Percentiles rank a stretch among this genome's conserved stretches.
Conservation (phyloP, 129 eudicot genomes). For the Gnaphalium uliginosum region DNA sequence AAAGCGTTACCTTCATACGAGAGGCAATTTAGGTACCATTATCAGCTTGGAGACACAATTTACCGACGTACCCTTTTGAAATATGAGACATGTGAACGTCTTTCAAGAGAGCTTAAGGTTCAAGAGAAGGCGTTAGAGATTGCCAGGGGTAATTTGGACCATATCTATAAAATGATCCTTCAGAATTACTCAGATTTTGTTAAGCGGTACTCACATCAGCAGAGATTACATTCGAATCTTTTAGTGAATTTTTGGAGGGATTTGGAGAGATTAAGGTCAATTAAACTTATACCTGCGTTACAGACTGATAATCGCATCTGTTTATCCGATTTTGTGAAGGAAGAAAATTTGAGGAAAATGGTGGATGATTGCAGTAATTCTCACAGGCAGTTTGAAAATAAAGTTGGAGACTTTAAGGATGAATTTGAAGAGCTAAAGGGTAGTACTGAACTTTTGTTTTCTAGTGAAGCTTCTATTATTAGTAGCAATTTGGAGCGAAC, state of each 20-base stretch:
- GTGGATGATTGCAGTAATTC: constrained; percentile 75
- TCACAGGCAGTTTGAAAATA: constrained; percentile 84
- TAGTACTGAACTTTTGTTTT: constrained; percentile 64
- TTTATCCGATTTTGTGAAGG: constrained; percentile 83
- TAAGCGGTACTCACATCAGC: constrained; percentile 69
- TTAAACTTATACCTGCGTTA: constrained; percentile 64
- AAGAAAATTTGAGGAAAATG: constrained; percentile 66
- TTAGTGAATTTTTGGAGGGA: constrained; percentile 72
- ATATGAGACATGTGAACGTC: constrained; percentile 63
- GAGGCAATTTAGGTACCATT: constrained; percentile 80
- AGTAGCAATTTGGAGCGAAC: constrained; percentile 58
- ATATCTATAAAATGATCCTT: constrained; percentile 64
- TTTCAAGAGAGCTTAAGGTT: constrained; percentile 69
- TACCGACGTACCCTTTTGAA: constrained; percentile 54
- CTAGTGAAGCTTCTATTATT: constrained; percentile 62
- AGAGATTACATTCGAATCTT: constrained; percentile 61
- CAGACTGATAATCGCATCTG: constrained; percentile 62
- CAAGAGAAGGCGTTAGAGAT: constrained; percentile 96
- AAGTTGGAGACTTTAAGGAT: constrained; percentile 80
- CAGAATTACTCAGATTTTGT: constrained; percentile 69
- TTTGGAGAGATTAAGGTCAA: constrained; percentile 63
- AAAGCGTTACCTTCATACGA: constrained; percentile 87
- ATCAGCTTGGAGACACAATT: constrained; percentile 64
- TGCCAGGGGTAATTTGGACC: constrained; percentile 83
- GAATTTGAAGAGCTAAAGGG: constrained; percentile 82